Evolutionary conservation across 2,329 filamentous ascomycete genomes (phyloP).

Genomic region (Ceratocystis destructans): DNA sequence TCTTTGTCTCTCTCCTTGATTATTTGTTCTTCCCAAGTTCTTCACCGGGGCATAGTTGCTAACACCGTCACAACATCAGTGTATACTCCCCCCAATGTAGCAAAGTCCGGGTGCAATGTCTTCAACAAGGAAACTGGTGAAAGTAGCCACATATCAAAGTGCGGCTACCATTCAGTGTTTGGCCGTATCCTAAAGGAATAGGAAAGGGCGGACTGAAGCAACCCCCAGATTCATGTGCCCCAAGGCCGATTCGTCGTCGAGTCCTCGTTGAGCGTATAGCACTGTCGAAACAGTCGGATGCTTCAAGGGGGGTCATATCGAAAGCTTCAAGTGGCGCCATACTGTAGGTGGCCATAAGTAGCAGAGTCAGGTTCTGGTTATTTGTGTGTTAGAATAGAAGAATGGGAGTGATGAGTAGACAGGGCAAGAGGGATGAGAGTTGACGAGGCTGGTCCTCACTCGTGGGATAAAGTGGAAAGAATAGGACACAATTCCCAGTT

Average conservation of each 20-base stretch:
- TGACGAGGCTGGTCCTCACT: neutral
- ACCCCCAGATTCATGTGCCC: neutral
- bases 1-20: neutral
- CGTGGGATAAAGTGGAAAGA: slow-evolving; percentile 16
- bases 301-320: neutral
- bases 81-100: slow-evolving; percentile 82
- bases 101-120: slow-evolving; percentile 65
- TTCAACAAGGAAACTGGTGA: slow-evolving; percentile 67
- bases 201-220: neutral
- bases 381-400: slow-evolving; percentile 2
- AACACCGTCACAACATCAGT: slow-evolving; percentile 31
- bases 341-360: too few relatives aligned
- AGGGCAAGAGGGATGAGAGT: slow-evolving; percentile 11
- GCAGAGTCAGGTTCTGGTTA: too few relatives aligned
- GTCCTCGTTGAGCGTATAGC: too few relatives aligned
- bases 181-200: slow-evolving; percentile 35
- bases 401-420: neutral
- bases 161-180: slow-evolving; percentile 56
- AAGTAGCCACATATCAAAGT: slow-evolving; percentile 55
- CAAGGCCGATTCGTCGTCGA: neutral
- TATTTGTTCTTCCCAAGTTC: neutral
- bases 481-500: slow-evolving; percentile 17
- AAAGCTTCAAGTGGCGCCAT: too few relatives aligned
- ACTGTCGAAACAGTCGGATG: neutral
- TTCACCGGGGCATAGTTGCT: slow-evolving; percentile 7